Conservation (phyloP, 2,329 filamentous ascomycete species). For the Alternaria gansuensis region DNA sequence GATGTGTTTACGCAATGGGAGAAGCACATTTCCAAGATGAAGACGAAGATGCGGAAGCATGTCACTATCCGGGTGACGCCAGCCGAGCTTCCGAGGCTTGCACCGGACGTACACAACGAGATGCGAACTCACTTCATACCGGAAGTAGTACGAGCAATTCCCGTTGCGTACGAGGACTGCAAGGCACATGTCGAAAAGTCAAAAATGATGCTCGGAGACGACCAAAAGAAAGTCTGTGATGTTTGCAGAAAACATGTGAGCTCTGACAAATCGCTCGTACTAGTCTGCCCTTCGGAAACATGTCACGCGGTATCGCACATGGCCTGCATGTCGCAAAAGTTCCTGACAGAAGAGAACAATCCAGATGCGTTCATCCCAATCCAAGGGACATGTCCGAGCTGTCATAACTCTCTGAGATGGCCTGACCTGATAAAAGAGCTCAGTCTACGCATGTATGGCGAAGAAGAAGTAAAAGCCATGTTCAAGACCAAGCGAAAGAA, state of each 20-base stretch:
- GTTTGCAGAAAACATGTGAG: conserved; percentile 59
- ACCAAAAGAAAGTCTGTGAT: conserved; percentile 52
- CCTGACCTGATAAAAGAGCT: conserved; percentile 82
- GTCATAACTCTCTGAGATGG: conserved; percentile 72
- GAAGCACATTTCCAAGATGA: conserved; percentile 54
- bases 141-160: conserved; percentile 53
- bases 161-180: conserved; percentile 62
- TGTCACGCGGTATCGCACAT: conserved; percentile 65
- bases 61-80: conserved; percentile 45
- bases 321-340: conserved; percentile 63
- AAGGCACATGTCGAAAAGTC: conserved; percentile 64
- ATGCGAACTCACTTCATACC: conserved; percentile 40
- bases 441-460: conserved; percentile 74
- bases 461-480: conserved; percentile 74
- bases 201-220: conserved; percentile 38
- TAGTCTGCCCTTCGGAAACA: conserved; percentile 61
- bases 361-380: conserved; percentile 67
- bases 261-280: conserved; percentile 52
- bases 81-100: conserved; percentile 36
- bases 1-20: conserved; percentile 78
- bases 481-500: conserved; percentile 64
- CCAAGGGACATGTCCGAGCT: conserved; percentile 75
- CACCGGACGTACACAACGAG: conserved; percentile 31
- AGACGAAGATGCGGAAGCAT: conserved; percentile 36
- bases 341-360: conserved; percentile 57